Evolutionary conservation across 1,139 yeast genomes (phyloP).

Genomic region (Magnusiomyces tetraspermus): DNA sequence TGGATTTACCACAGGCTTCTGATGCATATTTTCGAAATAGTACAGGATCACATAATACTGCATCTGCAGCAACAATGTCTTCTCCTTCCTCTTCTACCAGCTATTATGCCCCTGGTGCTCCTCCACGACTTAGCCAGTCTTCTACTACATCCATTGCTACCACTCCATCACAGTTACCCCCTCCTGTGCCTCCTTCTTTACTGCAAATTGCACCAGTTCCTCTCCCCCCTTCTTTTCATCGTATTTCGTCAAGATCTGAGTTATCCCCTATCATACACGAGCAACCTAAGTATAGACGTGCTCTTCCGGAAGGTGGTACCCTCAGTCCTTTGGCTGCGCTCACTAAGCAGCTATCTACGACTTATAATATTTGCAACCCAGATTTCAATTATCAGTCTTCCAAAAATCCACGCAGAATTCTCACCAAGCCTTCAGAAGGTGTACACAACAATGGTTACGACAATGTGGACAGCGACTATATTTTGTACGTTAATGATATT

Average conservation of each 20-base stretch:
- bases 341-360: constrained; percentile 66
- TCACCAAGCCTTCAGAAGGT: constrained; percentile 89
- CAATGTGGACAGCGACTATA: constrained; percentile 83
- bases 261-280: constrained; percentile 53
- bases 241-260: constrained; percentile 42
- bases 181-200: not conserved
- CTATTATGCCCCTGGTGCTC: not conserved
- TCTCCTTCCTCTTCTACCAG: not conserved
- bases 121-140: constrained; percentile 3
- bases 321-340: constrained; percentile 82
- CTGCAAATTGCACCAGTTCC: not conserved
- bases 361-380: constrained; percentile 82
- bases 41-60: not conserved
- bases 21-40: not conserved
- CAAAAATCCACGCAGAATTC: constrained; percentile 81
- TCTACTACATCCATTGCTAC: constrained; percentile 4
- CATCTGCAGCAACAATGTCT: not conserved
- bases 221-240: constrained; percentile 39
- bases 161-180: not conserved
- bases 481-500: constrained; percentile 86
- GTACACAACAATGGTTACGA: constrained; percentile 75
- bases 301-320: constrained; percentile 66
- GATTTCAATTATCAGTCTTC: constrained; percentile 75
- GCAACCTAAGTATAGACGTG: constrained; percentile 71
- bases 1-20: not conserved